A percentile compares a stretch with the other conserved stretches of the same genome.
Evolutionary conservation across 352 stramenopile genomes (phyloP).

Genomic region (Pythium diclinum): DNA sequence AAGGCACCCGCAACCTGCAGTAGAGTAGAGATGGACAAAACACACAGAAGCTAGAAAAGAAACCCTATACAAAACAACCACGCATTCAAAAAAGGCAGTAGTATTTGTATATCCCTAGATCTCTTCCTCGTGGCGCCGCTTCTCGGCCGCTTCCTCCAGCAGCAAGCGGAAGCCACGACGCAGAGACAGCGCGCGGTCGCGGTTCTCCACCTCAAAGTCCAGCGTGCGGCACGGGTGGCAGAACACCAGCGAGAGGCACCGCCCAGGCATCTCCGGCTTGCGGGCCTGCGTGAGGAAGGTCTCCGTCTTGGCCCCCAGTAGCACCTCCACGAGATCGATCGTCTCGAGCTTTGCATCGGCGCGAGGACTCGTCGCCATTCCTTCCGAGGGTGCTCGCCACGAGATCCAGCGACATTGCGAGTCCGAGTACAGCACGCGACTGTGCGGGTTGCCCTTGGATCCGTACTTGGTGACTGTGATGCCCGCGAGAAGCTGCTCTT

Average conservation of each 20-base stretch:
- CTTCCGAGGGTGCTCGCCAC: slow-evolving; percentile 37
- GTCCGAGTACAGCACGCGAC: slow-evolving; percentile 54
- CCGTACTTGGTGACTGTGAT: slow-evolving; percentile 60
- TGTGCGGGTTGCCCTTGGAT: slow-evolving; percentile 39
- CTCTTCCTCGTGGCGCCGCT: slow-evolving; percentile 22
- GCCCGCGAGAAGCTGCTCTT: slow-evolving; percentile 47
- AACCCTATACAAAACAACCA: slow-evolving; percentile 2
- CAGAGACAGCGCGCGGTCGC: slow-evolving; percentile 42
- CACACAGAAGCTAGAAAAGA: slow-evolving; percentile 10
- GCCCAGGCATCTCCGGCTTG: slow-evolving; percentile 27
- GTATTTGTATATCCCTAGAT: background rate
- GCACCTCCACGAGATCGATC: slow-evolving; percentile 46
- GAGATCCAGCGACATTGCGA: slow-evolving; percentile 56
- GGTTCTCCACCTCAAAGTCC: slow-evolving; percentile 57
- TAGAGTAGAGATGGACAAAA: slow-evolving; percentile 12
- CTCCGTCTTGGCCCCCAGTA: slow-evolving; percentile 46
- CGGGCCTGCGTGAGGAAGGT: slow-evolving; percentile 37
- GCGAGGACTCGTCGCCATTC: slow-evolving; percentile 33
- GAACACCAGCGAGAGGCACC: slow-evolving; percentile 72
- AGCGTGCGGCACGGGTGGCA: slow-evolving; percentile 67
- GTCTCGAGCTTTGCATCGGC: slow-evolving; percentile 49
- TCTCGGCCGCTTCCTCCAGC: slow-evolving; percentile 40
- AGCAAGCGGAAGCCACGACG: slow-evolving; percentile 61
- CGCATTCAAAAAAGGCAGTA: too few relatives aligned
- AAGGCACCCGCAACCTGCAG: slow-evolving; percentile 42